Base-by-base conservation (phyloP, 2,329 filamentous ascomycete species). In the Metarhizium humberi region DNA sequence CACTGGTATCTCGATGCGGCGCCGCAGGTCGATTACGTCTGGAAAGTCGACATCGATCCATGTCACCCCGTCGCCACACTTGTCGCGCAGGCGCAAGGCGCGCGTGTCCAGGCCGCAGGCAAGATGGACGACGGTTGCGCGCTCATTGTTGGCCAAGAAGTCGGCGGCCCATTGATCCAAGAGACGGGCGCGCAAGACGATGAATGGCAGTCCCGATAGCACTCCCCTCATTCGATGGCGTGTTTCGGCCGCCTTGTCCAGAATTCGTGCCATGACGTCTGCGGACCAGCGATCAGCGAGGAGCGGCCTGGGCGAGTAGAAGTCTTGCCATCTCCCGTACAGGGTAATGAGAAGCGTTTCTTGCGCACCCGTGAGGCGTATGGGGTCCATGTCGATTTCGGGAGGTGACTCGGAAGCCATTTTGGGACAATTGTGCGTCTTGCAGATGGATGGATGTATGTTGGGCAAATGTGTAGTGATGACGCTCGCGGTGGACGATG, bases 11-110 rank as follows among this genome's bases (percentile, higher is more conserved):
- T 66, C 58, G 4, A 70, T 57, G 42, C 59, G 60, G 7, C 55
- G 53, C 6, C 69, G 67, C 42, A 71, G 59, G 5, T 61, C 61
- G n/a, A 69, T 58, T 10, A 71, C 68, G 16, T 70, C 67, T 38
- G 67, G 66, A 16, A 69, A 54, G 51, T 72, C 70, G 29, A 69
- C 56, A 40, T 71, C 69, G 54, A 71, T 63, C 69, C 69, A 71
- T 16, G 64, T 59, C 13, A 65, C 60, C 4, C 55, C 53, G 3
- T 42, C 50, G 50, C 59, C 56, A 20, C 58, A 61, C 54, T 34
- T 16, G 54, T 56, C 45, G 45, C 45, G 8, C 48, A 69, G 38
- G 13, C 66, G 58, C 55, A 63, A 61, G 10, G 60, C 62, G 32
- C 68, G 63, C 36, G 61, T 62, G 50, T 69, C 67, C 11, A 70